Evolutionary conservation across 345 rosid species (phyloP), one percentile per base, ranked within the genome.

Genomic region (Schrenkiella parvula): DNA sequence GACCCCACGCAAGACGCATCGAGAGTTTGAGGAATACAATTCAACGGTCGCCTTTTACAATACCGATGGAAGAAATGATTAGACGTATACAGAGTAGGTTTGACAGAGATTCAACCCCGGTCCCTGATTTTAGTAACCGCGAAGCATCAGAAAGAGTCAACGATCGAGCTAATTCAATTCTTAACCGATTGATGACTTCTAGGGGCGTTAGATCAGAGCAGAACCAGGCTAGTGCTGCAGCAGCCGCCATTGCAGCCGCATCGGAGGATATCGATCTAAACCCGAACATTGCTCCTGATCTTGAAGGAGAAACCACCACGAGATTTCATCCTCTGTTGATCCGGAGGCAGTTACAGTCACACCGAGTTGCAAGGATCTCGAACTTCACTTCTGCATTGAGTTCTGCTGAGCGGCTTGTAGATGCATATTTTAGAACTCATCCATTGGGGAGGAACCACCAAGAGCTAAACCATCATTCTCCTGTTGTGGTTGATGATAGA

Each of bases 21-120:
- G 98, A 93, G 83, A 88, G 97, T 48, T 80, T 83, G 86, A 93
- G 98, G 87, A 96, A 89, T 70, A 81, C 84, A 10, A 78, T 88
- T 74, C 93, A 83, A 29, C 78, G 97, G 75, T 82, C 78, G 56
- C 73, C 89, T 37, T 82, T 83, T 56, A 81, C 80, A 69, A 81
- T 86, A 60, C 95, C 98, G 0, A 70, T 89, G 82, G 98, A 90
- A 42, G 96, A 88, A 73, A 86, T 88, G 90, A 85, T 90, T 67
- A 87, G 93, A 38, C 91, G 86, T 28, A 84, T 88, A 71, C 87
- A 89, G 76, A 85, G 84, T 71, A 83, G 93, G 75, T 80, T 85
- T 68, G 96, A 88, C 71, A 83, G 79, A 44, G 96, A 87, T 66
- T 72, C 83, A 76, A 63, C 80, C 46, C 81, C 78, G 0, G 79